Evolutionary conservation across 2,329 filamentous ascomycete genomes (phyloP).

Genomic region (Arthrocladium fulminans): DNA sequence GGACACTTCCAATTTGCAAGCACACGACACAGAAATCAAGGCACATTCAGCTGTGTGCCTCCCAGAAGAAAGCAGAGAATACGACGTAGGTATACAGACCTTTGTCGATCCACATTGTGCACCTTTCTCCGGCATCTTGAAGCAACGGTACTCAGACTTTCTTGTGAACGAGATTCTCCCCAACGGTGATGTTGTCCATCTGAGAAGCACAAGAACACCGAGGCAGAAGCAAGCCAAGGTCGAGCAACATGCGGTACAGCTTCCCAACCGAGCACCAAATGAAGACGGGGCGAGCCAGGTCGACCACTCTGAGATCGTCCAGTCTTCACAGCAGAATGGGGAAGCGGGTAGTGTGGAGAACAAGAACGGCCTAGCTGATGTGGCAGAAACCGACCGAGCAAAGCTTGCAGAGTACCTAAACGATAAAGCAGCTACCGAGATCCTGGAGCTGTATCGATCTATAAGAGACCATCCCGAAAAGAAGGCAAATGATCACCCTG

Average conservation of each 20-base stretch:
- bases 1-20: too few species aligned
- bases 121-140: conserved; percentile 57
- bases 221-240: conserved; percentile 11
- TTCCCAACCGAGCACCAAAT: conserved; percentile 1
- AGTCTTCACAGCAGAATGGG: conserved; percentile 6
- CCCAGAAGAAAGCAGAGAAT: conserved; percentile 28
- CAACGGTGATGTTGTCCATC: conserved; percentile 65
- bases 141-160: conserved; percentile 82
- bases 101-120: conserved; percentile 50
- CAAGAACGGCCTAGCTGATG: conserved; percentile 16
- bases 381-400: conserved; percentile 36
- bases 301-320: background rate
- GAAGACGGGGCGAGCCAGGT: conserved; percentile 7
- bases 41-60: too few species aligned
- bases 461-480: conserved; percentile 46
- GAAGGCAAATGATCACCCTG: conserved; percentile 49
- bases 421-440: conserved; percentile 27
- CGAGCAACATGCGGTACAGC: background rate
- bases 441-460: conserved; percentile 48
- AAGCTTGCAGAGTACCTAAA: conserved; percentile 28
- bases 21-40: too few species aligned
- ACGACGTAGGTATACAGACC: conserved; percentile 53
- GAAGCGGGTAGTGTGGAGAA: background rate
- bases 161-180: conserved; percentile 80
- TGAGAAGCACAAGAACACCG: conserved; percentile 41